These are phyloP conservation scores for Aphanocladium album DNA, from an alignment of 2,329 filamentous ascomycete genomes.

Conservation along the genomic window DNA sequence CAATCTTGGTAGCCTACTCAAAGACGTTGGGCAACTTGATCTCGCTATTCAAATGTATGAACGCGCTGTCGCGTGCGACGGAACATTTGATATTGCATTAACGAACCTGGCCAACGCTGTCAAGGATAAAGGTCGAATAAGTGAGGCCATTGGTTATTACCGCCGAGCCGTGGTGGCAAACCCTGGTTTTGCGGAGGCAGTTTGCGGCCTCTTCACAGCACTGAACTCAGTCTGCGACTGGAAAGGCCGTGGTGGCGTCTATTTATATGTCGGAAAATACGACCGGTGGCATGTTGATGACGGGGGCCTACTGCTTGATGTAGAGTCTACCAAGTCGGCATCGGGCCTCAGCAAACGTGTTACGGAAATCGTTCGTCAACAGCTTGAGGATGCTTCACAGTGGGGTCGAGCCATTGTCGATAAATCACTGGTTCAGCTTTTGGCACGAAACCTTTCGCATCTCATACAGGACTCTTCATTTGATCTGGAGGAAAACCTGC, in stretches of 20 bases:
- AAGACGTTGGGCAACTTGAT: slow-evolving; percentile 90
- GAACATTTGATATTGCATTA: slow-evolving; percentile 92
- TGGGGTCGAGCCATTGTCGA: slow-evolving; percentile 76
- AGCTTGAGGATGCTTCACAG: slow-evolving; percentile 75
- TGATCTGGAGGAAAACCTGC: slow-evolving; percentile 37
- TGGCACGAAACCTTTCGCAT: slow-evolving; percentile 43
- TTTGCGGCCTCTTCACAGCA: slow-evolving; percentile 91
- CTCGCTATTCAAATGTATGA: slow-evolving; percentile 97
- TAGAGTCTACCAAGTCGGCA: slow-evolving; percentile 51
- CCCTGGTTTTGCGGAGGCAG: slow-evolving; percentile 92
- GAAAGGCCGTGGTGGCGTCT: slow-evolving; percentile 81
- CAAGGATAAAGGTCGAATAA: slow-evolving; percentile 90
- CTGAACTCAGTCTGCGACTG: slow-evolving; percentile 96
- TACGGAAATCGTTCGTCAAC: slow-evolving; percentile 82
- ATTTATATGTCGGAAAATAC: slow-evolving; percentile 64
- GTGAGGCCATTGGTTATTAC: slow-evolving; percentile 89
- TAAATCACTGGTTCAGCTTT: slow-evolving; percentile 44
- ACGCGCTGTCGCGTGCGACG: slow-evolving; percentile 84
- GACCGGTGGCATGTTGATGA: slow-evolving; percentile 95
- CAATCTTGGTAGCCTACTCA: slow-evolving; percentile 89
- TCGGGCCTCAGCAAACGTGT: slow-evolving; percentile 88
- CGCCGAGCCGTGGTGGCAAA: slow-evolving; percentile 85
- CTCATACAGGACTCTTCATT: slow-evolving; percentile 33
- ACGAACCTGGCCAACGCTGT: slow-evolving; percentile 97
- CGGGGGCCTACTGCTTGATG: slow-evolving; percentile 75